Evolutionary conservation across 208 protist species (phyloP).

Genomic region (Trypanosoma congolense): DNA sequence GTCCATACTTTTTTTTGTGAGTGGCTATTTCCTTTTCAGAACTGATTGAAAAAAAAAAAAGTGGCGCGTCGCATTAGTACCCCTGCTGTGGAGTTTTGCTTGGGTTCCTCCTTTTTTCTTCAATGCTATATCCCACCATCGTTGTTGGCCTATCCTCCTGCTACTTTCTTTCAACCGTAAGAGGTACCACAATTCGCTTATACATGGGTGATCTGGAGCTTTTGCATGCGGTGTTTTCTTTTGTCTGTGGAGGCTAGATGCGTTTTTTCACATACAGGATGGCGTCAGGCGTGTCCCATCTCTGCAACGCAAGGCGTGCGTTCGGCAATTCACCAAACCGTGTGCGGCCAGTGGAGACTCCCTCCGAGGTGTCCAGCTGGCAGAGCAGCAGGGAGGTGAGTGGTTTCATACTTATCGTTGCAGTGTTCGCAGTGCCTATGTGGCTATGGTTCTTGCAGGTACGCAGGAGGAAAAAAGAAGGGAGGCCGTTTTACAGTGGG

Average conservation of each 20-base stretch:
- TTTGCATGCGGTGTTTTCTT: too few species aligned
- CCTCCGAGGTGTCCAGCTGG: constrained; percentile 26
- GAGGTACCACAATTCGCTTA: too few species aligned
- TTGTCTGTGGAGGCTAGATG: too few species aligned
- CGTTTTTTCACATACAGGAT: neutral
- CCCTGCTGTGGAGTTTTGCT: too few species aligned
- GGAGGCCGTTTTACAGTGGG: constrained; percentile 31
- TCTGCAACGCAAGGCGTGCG: neutral
- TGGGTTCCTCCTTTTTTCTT: too few species aligned
- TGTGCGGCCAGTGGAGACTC: constrained; percentile 42
- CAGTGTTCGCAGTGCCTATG: constrained; percentile 48
- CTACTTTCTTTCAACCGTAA: too few species aligned
- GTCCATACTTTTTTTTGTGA: constrained; percentile 11
- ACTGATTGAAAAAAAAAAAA: neutral
- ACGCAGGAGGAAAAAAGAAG: constrained; percentile 29
- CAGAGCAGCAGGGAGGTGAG: constrained; percentile 55
- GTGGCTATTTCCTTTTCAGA: constrained; percentile 11
- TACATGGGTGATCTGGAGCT: too few species aligned
- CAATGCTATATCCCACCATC: too few species aligned
- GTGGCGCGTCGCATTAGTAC: neutral
- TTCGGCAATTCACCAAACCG: constrained; percentile 59
- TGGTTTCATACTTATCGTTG: constrained; percentile 36
- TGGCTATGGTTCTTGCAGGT: constrained; percentile 47
- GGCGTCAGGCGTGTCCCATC: neutral
- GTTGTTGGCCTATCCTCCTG: too few species aligned